Evolutionary conservation across 2,329 filamentous ascomycete species (phyloP).

Genomic region (Fusarium drepaniforme): DNA sequence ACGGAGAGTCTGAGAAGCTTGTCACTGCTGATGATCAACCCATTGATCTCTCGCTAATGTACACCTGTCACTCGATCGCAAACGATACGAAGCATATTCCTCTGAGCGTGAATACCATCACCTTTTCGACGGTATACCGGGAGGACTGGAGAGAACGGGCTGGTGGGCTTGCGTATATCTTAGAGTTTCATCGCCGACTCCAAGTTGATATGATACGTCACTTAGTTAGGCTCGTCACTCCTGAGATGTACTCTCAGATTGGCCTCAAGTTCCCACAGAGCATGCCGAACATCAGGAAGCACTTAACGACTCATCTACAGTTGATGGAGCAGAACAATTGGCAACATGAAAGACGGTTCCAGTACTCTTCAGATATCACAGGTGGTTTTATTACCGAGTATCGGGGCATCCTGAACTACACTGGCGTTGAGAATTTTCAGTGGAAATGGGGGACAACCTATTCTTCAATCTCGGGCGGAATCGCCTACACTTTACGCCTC

Average conservation of each 20-base stretch:
- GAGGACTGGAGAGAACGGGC: not conserved
- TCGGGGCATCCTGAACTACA: not conserved
- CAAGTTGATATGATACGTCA: rapidly evolving
- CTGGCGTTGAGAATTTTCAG: rapidly evolving
- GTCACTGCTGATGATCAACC: not conserved
- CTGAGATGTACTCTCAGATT: not conserved
- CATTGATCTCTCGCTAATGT: slow-evolving; percentile 16
- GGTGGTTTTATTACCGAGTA: not conserved
- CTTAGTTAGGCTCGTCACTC: not conserved
- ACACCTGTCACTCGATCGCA: slow-evolving; percentile 13
- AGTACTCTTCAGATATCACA: not conserved
- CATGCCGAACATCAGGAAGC: not conserved
- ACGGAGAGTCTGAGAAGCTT: slow-evolving; percentile 4
- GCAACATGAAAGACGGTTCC: not conserved
- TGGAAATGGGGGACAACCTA: not conserved
- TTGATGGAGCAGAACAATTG: not conserved
- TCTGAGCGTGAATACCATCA: slow-evolving; percentile 11
- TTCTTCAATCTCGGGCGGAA: not conserved
- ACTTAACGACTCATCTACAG: not conserved
- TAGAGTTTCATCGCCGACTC: not conserved
- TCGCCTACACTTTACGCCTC: not conserved
- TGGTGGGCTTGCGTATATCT: rapidly evolving
- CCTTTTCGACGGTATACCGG: slow-evolving; percentile 9
- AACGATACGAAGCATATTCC: not conserved
- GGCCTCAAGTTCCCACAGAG: not conserved